phyloP scores from a whole-genome alignment of 2,329 filamentous ascomycete genomes.

The Furcasterigmium sp. region DNA sequence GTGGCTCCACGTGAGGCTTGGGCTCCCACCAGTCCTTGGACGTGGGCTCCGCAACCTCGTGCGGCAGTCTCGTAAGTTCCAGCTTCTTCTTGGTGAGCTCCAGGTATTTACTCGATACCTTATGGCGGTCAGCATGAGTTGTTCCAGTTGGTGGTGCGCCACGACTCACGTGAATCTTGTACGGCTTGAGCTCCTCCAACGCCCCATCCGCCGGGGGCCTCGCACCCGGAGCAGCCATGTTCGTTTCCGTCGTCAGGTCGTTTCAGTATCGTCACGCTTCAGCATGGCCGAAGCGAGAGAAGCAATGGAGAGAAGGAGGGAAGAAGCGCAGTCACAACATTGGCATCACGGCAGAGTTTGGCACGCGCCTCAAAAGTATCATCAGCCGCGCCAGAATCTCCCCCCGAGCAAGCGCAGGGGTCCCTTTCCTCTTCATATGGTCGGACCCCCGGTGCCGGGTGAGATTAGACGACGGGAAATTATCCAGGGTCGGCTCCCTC shows the following conservation, averaged over 20 bases:
- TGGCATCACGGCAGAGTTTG: too few relatives aligned
- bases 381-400: too few relatives aligned
- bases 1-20: slow-evolving; percentile 55
- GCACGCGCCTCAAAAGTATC: too few relatives aligned
- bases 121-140: background rate
- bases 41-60: slow-evolving; percentile 44
- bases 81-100: slow-evolving; percentile 64
- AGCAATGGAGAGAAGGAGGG: background rate
- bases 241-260: background rate
- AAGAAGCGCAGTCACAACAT: too few relatives aligned
- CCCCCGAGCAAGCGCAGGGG: too few relatives aligned
- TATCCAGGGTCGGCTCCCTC: too few relatives aligned
- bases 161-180: slow-evolving; percentile 50
- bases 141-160: background rate
- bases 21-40: slow-evolving; percentile 52
- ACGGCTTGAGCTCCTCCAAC: slow-evolving; percentile 44
- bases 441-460: too few relatives aligned
- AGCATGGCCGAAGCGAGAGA: background rate
- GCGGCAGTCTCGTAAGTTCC: slow-evolving; percentile 59
- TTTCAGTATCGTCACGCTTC: too few relatives aligned
- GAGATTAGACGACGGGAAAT: too few relatives aligned
- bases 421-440: too few relatives aligned
- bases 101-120: slow-evolving; percentile 64
- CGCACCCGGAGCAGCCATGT: slow-evolving; percentile 5
- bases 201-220: slow-evolving; percentile 9